A percentile compares a stretch with the other conserved stretches of the same genome.
Evolutionary conservation across 805 yeast genomes (phyloP).

Genomic region (Suhomyces emberorum): DNA sequence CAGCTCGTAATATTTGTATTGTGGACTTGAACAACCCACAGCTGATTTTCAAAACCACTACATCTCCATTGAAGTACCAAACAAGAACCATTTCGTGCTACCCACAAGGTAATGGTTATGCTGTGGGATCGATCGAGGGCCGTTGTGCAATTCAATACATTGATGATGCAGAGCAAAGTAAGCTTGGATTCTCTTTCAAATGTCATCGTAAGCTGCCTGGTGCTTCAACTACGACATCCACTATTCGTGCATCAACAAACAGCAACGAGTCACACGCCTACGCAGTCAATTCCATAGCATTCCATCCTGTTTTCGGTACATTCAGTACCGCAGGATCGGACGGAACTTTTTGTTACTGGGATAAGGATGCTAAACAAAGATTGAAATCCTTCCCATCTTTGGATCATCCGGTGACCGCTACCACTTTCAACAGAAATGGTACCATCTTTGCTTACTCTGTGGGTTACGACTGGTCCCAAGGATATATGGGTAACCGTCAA

Average conservation of each 20-base stretch:
- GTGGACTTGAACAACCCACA: constrained; percentile 83
- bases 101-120: constrained; percentile 91
- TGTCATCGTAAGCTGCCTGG: constrained; percentile 73
- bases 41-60: constrained; percentile 65
- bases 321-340: constrained; percentile 93
- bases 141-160: constrained; percentile 92
- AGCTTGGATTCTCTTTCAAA: constrained; percentile 81
- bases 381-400: constrained; percentile 74
- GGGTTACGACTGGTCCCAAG: constrained; percentile 95
- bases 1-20: constrained; percentile 77
- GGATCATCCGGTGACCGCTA: constrained; percentile 65
- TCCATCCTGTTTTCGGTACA: constrained; percentile 90
- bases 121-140: constrained; percentile 91
- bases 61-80: constrained; percentile 86
- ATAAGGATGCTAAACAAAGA: constrained; percentile 85
- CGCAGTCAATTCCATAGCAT: constrained; percentile 73
- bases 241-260: constrained; percentile 26
- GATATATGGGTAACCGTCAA: constrained; percentile 71
- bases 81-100: constrained; percentile 80
- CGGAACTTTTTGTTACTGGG: constrained; percentile 95
- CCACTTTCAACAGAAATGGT: constrained; percentile 82
- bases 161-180: constrained; percentile 72
- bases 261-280: constrained; percentile 61
- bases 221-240: constrained; percentile 31
- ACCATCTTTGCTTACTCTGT: constrained; percentile 84